These are phyloP conservation scores for Casaregolazyma lundiana DNA, from an alignment of 1,139 yeast species.

Conservation along the genomic window DNA sequence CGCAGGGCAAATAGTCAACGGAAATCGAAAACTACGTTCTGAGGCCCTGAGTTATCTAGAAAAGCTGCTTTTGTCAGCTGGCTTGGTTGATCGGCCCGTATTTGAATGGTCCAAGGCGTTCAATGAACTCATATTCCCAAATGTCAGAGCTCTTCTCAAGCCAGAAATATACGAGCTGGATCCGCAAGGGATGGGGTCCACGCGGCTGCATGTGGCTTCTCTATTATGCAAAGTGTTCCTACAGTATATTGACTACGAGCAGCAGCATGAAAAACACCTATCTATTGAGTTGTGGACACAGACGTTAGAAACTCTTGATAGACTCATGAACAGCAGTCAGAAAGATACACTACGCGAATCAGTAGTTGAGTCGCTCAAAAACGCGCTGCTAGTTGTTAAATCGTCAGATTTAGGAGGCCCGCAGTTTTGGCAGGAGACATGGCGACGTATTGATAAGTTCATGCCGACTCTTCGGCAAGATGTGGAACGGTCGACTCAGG, in stretches of 20 bases:
- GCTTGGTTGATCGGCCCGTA: conserved; percentile 39
- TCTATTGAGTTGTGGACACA: conserved; percentile 38
- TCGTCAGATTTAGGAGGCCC: conserved; percentile 39
- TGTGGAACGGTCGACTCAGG: conserved; percentile 6
- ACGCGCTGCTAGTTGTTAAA: conserved; percentile 44
- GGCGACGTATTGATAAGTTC: conserved; percentile 43
- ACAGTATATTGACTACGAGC: conserved; percentile 43
- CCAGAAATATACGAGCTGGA: conserved; percentile 67
- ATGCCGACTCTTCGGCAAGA: conserved; percentile 42
- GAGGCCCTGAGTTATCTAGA: conserved; percentile 51
- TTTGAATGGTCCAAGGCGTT: conserved; percentile 42
- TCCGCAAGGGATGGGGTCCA: conserved; percentile 55
- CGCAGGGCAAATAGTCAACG: conserved; percentile 85
- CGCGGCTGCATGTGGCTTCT: conserved; percentile 63
- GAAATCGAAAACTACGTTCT: conserved; percentile 70
- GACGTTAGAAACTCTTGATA: conserved; percentile 47
- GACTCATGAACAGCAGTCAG: conserved; percentile 39
- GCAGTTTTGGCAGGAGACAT: conserved; percentile 40
- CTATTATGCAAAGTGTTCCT: conserved; percentile 69
- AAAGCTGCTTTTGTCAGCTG: conserved; percentile 42
- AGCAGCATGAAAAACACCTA: conserved; percentile 30
- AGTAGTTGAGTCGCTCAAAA: conserved; percentile 59
- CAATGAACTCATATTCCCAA: conserved; percentile 70
- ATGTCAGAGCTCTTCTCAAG: conserved; percentile 60
- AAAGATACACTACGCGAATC: conserved; percentile 48